Evolutionary conservation across 1,284 basidiomycete genomes (phyloP).

Genomic region (Heterobasidion irregulare): DNA sequence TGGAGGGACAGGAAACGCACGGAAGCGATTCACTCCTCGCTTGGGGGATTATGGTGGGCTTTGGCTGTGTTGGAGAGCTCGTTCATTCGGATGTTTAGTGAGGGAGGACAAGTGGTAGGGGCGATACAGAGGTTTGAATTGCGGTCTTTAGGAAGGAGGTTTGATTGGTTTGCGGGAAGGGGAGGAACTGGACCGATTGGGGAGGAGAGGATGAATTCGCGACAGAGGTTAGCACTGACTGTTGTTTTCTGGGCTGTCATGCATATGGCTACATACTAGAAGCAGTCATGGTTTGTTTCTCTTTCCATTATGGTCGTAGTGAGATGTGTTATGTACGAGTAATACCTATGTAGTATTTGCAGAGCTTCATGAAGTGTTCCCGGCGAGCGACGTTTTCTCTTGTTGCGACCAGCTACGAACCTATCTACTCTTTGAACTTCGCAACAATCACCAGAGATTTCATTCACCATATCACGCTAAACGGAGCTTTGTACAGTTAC

Average conservation of each 20-base stretch:
- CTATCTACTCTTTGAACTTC: too few relatives aligned
- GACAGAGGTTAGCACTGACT: neutral
- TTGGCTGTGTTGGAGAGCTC: constrained; percentile 39
- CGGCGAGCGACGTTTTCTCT: too few relatives aligned
- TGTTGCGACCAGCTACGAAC: too few relatives aligned
- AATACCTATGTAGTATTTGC: too few relatives aligned
- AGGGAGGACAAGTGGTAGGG: constrained; percentile 39
- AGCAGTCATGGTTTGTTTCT: too few relatives aligned
- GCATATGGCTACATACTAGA: too few relatives aligned
- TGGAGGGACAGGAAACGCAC: constrained; percentile 28
- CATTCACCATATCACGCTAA: too few relatives aligned
- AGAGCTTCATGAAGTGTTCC: too few relatives aligned
- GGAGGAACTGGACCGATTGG: constrained; percentile 29
- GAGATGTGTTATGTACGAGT: too few relatives aligned
- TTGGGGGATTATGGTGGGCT: constrained; percentile 27
- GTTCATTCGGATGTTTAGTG: constrained; percentile 41
- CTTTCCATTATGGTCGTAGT: too few relatives aligned
- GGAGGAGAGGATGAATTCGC: constrained; percentile 32
- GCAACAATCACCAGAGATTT: too few relatives aligned
- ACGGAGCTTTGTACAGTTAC: too few relatives aligned
- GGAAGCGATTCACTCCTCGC: constrained; percentile 23
- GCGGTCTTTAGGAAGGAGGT: constrained; percentile 28
- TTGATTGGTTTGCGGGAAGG: constrained; percentile 47
- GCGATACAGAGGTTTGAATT: constrained; percentile 35
- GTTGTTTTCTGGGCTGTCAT: neutral